Conservation (phyloP, 2,329 filamentous ascomycete species). For the Xylaria sp. region DNA sequence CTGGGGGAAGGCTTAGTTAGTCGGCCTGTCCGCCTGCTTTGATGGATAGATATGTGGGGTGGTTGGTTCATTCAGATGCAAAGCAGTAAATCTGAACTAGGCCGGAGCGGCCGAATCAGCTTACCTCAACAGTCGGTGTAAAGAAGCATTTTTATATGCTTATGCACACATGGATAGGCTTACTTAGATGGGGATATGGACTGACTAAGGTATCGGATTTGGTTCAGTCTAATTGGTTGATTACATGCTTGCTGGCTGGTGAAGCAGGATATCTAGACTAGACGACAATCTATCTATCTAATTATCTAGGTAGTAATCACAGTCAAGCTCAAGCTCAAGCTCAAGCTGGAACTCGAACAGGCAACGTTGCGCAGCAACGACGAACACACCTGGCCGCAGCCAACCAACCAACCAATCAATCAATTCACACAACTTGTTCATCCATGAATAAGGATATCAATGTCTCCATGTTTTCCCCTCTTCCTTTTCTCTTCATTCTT, state of each 20-base stretch:
- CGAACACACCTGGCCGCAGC: neutral
- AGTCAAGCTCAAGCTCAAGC: neutral
- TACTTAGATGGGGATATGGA: neutral
- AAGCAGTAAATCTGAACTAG: neutral
- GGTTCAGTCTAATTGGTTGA: neutral
- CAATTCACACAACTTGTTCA: neutral
- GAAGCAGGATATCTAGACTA: neutral
- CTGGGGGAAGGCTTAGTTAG: conserved; percentile 16
- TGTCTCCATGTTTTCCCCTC: neutral
- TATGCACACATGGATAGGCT: too few species aligned
- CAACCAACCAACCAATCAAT: neutral
- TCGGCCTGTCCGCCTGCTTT: neutral
- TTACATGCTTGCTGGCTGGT: neutral
- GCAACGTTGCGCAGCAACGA: neutral
- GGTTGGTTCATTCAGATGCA: neutral
- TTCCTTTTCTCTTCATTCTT: neutral
- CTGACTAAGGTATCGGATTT: neutral
- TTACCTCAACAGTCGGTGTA: too few species aligned
- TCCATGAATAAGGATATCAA: neutral
- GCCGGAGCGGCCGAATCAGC: too few species aligned
- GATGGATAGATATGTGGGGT: too few species aligned
- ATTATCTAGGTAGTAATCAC: neutral
- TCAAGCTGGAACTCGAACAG: neutral
- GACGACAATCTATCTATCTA: neutral
- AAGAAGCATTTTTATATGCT: too few species aligned